Evolutionary conservation across 1,284 basidiomycete species (phyloP).

Genomic region (Cerrena zonata): DNA sequence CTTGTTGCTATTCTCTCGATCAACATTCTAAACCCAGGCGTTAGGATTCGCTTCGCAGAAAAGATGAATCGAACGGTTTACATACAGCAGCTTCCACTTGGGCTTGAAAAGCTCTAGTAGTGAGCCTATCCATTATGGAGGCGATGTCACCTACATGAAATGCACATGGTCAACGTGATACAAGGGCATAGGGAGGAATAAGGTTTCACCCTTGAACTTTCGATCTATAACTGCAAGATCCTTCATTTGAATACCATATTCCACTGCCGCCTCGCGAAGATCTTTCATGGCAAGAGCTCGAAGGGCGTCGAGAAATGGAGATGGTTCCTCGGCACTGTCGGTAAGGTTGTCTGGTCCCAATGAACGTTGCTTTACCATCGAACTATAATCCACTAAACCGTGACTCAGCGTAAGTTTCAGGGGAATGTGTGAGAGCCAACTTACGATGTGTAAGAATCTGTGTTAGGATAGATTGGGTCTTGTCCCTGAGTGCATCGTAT

Average conservation of each 20-base stretch:
- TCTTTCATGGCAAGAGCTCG: slow-evolving; percentile 79
- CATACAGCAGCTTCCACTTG: slow-evolving; percentile 77
- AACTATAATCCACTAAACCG: slow-evolving; percentile 47
- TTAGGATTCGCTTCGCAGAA: not conserved
- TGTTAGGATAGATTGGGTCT: slow-evolving; percentile 77
- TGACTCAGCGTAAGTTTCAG: too few relatives aligned
- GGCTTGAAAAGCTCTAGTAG: slow-evolving; percentile 72
- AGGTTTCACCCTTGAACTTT: not conserved
- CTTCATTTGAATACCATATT: slow-evolving; percentile 74
- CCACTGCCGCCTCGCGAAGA: slow-evolving; percentile 68
- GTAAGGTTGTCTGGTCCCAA: slow-evolving; percentile 69
- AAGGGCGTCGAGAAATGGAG: slow-evolving; percentile 73
- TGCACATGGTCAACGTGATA: too few relatives aligned
- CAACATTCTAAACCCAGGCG: slow-evolving; percentile 75
- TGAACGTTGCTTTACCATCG: slow-evolving; percentile 73
- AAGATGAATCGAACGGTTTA: slow-evolving; percentile 9
- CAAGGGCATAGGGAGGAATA: not conserved
- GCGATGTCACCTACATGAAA: slow-evolving; percentile 69
- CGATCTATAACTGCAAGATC: slow-evolving; percentile 44
- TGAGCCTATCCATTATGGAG: slow-evolving; percentile 76
- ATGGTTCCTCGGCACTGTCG: slow-evolving; percentile 59
- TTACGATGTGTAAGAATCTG: slow-evolving; percentile 73
- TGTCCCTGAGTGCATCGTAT: slow-evolving; percentile 74
- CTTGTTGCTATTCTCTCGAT: slow-evolving; percentile 78
- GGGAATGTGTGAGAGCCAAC: too few relatives aligned